phyloP scores from a whole-genome alignment of 139 green algal species.

The Pycnococcus provasolii region DNA sequence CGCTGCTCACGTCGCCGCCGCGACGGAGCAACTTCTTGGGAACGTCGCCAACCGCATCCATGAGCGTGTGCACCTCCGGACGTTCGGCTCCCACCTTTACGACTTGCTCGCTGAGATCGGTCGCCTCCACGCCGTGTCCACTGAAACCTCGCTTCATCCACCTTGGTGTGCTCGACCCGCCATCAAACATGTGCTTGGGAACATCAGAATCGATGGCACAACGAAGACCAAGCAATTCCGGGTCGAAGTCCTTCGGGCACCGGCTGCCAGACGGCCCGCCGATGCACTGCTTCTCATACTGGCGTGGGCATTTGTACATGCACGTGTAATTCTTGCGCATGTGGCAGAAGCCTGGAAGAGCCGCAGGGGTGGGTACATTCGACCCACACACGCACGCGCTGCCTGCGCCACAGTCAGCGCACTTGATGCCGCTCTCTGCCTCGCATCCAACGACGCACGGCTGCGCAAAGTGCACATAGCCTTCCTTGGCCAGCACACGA shows the following conservation, averaged over 20 bases:
- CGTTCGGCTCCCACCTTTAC: no score
- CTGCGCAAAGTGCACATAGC: constrained; percentile 16
- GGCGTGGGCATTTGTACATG: constrained; percentile 15
- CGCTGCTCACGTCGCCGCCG: no score
- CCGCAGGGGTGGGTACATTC: constrained; percentile 14
- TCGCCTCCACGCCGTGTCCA: no score
- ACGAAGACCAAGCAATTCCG: no score
- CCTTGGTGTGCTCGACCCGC: no score
- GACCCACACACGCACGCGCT: constrained; percentile 20
- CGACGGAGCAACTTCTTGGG: no score
- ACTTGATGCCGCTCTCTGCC: constrained; percentile 16
- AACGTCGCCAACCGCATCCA: no score
- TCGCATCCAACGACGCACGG: constrained; percentile 28
- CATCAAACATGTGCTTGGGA: no score
- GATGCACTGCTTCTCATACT: not conserved
- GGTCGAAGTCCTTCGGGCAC: constrained; percentile 17
- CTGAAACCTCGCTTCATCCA: no score
- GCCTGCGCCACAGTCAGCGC: constrained; percentile 16
- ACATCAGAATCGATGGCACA: no score
- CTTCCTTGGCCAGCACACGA: constrained; percentile 6
- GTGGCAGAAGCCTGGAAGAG: constrained; percentile 32
- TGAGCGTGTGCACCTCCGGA: no score
- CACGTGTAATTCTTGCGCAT: constrained; percentile 24
- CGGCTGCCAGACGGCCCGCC: constrained; percentile 10
- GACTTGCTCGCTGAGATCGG: no score